Evolutionary conservation across 2,329 filamentous ascomycete species (phyloP).

Genomic region (Periconia digitata): DNA sequence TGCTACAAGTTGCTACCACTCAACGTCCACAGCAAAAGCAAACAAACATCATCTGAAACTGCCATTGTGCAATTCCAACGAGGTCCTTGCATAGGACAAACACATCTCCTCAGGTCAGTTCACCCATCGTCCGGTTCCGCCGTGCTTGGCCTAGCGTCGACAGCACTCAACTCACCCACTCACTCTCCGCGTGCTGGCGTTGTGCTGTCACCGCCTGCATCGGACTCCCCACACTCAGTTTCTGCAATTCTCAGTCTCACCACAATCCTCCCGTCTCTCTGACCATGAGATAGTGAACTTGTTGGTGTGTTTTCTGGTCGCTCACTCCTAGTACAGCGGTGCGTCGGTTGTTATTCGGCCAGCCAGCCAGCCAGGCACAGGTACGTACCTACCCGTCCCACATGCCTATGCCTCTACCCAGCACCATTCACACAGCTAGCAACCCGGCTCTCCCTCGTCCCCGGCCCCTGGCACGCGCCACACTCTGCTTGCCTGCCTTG

Average conservation of each 20-base stretch:
- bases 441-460: constrained; percentile 10
- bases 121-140: background rate
- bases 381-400: constrained; percentile 27
- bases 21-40: background rate
- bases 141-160: background rate
- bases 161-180: background rate
- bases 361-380: constrained; percentile 14
- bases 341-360: background rate
- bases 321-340: constrained; percentile 9
- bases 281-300: background rate
- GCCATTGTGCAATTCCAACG: background rate
- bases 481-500: background rate
- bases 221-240: background rate
- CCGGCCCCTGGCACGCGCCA: constrained; percentile 10
- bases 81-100: background rate
- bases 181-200: background rate
- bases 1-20: background rate
- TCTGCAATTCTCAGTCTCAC: background rate
- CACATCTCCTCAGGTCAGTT: too few species aligned
- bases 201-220: constrained; percentile 3
- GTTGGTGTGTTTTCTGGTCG: constrained; percentile 4
- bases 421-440: constrained; percentile 9
- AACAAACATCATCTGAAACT: background rate
- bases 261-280: background rate
- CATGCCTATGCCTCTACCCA: constrained; percentile 11